Evolutionary conservation across 306 rosid genomes (phyloP).

Genomic region (Quercus aquifolioides): DNA sequence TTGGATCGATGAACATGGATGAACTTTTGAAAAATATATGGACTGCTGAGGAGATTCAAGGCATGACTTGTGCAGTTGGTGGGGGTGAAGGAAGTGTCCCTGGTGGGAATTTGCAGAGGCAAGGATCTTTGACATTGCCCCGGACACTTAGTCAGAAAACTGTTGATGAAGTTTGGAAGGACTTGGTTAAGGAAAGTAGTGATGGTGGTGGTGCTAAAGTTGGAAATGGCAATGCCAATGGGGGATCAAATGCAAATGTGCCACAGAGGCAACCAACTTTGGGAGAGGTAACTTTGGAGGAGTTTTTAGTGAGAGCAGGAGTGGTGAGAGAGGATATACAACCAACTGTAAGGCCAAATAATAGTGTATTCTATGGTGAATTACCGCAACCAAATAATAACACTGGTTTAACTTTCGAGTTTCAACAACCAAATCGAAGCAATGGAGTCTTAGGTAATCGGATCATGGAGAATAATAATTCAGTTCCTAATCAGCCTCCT

Average conservation of each 20-base stretch:
- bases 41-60: conserved; percentile 88
- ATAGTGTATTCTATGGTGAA: conserved; percentile 51
- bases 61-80: conserved; percentile 31
- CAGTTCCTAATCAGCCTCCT: conserved; percentile 45
- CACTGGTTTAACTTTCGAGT: conserved; percentile 39
- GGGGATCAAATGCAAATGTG: conserved; percentile 21
- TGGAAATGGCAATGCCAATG: conserved; percentile 12
- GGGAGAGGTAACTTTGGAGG: conserved; percentile 91
- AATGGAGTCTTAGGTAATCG: conserved; percentile 45
- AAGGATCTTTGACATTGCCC: conserved; percentile 86
- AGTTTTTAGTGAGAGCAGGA: conserved; percentile 88
- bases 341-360: conserved; percentile 42
- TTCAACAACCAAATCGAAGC: conserved; percentile 47
- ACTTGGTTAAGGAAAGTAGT: conserved; percentile 50
- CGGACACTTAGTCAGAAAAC: conserved; percentile 89
- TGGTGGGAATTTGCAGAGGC: conserved; percentile 70
- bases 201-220: conserved; percentile 29
- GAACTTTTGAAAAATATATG: conserved; percentile 86
- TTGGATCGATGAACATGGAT: conserved; percentile 99
- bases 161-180: conserved; percentile 94
- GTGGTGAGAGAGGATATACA: conserved; percentile 75
- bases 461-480: conserved; percentile 35
- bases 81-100: conserved; percentile 27
- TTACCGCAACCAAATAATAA: conserved; percentile 39
- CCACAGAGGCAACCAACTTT: conserved; percentile 79